Conservation (phyloP, 2,329 filamentous ascomycete species). For the Fusarium citri region DNA sequence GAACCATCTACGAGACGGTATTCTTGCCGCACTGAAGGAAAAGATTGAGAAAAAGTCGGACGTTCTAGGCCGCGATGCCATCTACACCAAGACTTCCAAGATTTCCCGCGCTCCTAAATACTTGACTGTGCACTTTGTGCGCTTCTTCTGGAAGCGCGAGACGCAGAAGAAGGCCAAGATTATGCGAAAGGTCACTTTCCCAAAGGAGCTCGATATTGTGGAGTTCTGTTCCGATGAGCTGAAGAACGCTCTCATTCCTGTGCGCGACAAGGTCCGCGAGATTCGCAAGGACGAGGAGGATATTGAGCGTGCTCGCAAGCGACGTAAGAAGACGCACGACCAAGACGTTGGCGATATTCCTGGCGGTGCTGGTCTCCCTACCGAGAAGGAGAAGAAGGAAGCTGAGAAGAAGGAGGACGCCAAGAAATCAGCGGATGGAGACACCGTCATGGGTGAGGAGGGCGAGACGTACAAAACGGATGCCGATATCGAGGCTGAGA, state of each 20-base stretch:
- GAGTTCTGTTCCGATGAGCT: constrained; percentile 97
- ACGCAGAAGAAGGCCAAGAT: constrained; percentile 99
- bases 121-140: constrained; percentile 94
- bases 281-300: constrained; percentile 96
- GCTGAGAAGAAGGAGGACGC: constrained; percentile 60
- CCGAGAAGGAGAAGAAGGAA: constrained; percentile 64
- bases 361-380: constrained; percentile 59
- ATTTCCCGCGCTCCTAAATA: constrained; percentile 94
- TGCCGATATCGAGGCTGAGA: constrained; percentile 90
- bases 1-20: constrained; percentile 91
- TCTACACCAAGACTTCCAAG: constrained; percentile 91
- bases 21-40: constrained; percentile 83
- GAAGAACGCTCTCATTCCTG: constrained; percentile 82
- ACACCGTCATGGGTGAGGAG: constrained; percentile 72
- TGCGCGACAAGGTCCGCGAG: constrained; percentile 96
- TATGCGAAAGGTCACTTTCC: constrained; percentile 98
- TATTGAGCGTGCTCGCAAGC: constrained; percentile 89
- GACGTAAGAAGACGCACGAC: constrained; percentile 77
- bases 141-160: constrained; percentile 97
- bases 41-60: constrained; percentile 91
- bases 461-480: constrained; percentile 88
- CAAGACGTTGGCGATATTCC: constrained; percentile 60
- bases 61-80: constrained; percentile 78
- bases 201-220: constrained; percentile 88
- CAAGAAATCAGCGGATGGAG: constrained; percentile 65